These are phyloP conservation scores for Pseudopithomyces maydicus DNA, from an alignment of 2,329 filamentous ascomycete genomes.

Conservation along the genomic window DNA sequence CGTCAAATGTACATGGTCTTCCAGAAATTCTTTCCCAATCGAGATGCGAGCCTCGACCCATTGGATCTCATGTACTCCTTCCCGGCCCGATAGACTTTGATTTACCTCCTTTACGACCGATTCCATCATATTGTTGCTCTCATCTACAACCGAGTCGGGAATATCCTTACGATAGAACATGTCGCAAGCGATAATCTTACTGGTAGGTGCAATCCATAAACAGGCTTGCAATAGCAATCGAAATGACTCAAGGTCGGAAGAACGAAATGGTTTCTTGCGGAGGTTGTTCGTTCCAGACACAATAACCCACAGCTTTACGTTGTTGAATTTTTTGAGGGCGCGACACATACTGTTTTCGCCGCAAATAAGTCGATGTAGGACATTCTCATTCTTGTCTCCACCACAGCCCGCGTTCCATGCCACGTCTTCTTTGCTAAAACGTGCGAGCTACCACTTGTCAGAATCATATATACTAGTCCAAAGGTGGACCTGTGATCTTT, in stretches of 20 bases:
- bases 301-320: slow-evolving; percentile 18
- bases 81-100: not conserved
- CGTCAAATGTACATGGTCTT: slow-evolving; percentile 22
- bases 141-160: slow-evolving; percentile 9
- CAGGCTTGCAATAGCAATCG: slow-evolving; percentile 11
- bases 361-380: slow-evolving; percentile 4
- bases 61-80: slow-evolving; percentile 6
- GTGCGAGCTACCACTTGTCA: slow-evolving; percentile 1
- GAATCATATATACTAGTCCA: too few relatives aligned
- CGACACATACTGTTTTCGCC: slow-evolving; percentile 4
- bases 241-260: slow-evolving; percentile 8
- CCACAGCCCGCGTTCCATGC: slow-evolving; percentile 20
- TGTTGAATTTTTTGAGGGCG: slow-evolving; percentile 1
- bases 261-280: slow-evolving; percentile 6
- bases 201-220: slow-evolving; percentile 13
- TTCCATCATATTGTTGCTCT: slow-evolving; percentile 13
- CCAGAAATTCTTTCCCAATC: slow-evolving; percentile 14
- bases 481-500: too few relatives aligned
- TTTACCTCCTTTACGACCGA: slow-evolving; percentile 13
- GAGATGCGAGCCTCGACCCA: slow-evolving; percentile 13
- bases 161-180: slow-evolving; percentile 13
- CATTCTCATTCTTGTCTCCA: slow-evolving; percentile 19
- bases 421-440: not conserved
- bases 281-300: slow-evolving; percentile 19
- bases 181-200: slow-evolving; percentile 13